Conservation (phyloP, 1,139 yeast genomes). For the Williopsis jadinii region DNA sequence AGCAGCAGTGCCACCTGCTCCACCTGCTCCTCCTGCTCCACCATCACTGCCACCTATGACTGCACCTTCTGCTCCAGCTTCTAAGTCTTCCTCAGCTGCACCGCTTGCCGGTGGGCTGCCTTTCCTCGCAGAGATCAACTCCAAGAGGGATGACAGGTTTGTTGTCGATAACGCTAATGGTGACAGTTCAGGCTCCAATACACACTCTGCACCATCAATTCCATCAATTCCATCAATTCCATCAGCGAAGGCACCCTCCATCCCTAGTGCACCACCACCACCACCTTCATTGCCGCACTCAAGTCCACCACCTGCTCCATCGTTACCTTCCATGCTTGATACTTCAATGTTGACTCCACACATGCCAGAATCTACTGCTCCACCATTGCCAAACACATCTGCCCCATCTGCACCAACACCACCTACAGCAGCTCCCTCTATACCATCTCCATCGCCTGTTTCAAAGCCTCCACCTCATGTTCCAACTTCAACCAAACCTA, state of each 20-base stretch:
- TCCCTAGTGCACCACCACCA: constrained; percentile 14
- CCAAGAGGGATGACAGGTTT: constrained; percentile 37
- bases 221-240: constrained; percentile 21
- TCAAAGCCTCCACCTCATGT: constrained; percentile 3
- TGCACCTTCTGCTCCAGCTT: constrained; percentile 7
- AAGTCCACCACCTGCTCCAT: constrained; percentile 27
- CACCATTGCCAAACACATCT: too few species aligned
- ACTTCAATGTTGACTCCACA: background rate
- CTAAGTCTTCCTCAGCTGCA: constrained; percentile 5
- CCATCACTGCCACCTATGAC: constrained; percentile 3
- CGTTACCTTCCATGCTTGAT: constrained; percentile 12
- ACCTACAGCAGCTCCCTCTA: constrained; percentile 1
- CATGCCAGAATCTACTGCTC: background rate
- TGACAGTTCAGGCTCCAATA: constrained; percentile 15
- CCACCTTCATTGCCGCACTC: constrained; percentile 21
- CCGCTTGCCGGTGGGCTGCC: constrained; percentile 30
- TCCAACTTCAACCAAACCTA: too few species aligned
- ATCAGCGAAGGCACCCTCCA: constrained; percentile 7
- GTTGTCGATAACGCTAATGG: constrained; percentile 28
- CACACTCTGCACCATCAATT: constrained; percentile 16
- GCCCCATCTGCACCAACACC: too few species aligned
- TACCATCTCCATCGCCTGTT: constrained; percentile 17
- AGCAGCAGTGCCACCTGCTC: background rate
- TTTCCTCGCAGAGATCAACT: constrained; percentile 41
- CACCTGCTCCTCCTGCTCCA: background rate